These are phyloP conservation scores for Euphorbia celastroides DNA, from an alignment of 441 rosid species.

Conservation along the genomic window DNA sequence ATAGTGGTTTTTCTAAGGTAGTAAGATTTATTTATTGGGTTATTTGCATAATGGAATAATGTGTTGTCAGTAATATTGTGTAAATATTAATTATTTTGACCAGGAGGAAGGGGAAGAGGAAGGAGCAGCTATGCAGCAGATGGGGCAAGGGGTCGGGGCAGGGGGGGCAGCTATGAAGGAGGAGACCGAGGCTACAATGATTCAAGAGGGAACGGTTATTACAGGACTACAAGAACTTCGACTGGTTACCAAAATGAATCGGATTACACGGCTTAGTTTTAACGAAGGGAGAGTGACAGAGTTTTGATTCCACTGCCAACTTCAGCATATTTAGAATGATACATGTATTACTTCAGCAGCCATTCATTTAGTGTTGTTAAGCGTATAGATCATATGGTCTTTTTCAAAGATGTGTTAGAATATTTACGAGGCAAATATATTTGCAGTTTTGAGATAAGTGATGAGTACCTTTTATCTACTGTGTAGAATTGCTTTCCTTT, in stretches of 20 bases:
- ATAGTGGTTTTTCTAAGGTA: no score
- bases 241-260: slow-evolving; percentile 30
- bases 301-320: slow-evolving; percentile 21
- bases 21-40: neutral
- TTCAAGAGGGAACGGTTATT: slow-evolving; percentile 50
- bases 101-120: slow-evolving; percentile 57
- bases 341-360: no score
- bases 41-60: neutral
- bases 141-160: slow-evolving; percentile 40
- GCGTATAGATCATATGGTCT: no score
- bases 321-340: neutral
- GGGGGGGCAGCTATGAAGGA: slow-evolving; percentile 33
- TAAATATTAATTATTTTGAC: neutral
- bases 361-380: no score
- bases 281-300: slow-evolving; percentile 16
- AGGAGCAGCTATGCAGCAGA: slow-evolving; percentile 46
- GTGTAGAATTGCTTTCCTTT: no score
- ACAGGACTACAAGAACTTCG: slow-evolving; percentile 32
- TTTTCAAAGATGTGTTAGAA: no score
- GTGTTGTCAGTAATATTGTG: neutral
- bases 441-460: no score
- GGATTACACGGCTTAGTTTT: slow-evolving; percentile 22
- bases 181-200: slow-evolving; percentile 40
- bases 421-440: no score
- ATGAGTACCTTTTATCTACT: no score